phyloP scores from a whole-genome alignment of 192 early-diverging fungal genomes.

The Coemansia biformis region DNA sequence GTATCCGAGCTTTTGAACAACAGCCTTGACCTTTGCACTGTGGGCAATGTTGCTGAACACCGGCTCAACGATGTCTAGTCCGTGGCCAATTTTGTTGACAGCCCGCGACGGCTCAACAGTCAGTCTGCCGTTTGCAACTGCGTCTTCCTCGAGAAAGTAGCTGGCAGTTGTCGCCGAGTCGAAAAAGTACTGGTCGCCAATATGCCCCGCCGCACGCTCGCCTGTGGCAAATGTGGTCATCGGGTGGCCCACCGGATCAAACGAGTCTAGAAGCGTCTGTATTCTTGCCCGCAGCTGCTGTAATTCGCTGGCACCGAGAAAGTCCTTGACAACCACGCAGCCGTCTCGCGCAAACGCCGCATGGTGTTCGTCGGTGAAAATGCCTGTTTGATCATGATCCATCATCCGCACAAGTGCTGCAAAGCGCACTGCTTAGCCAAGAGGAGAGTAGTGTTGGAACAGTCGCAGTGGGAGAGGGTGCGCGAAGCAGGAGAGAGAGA shows the following conservation, averaged over 20 bases:
- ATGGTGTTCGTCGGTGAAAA: slow-evolving; percentile 4
- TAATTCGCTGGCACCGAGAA: slow-evolving; percentile 13
- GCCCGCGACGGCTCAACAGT: slow-evolving; percentile 56
- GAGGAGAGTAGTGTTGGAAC: too few relatives aligned
- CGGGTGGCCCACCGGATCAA: slow-evolving; percentile 66
- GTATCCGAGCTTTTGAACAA: slow-evolving; percentile 62
- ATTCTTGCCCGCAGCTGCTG: slow-evolving; percentile 13
- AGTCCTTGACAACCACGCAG: slow-evolving; percentile 21
- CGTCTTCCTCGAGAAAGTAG: slow-evolving; percentile 86
- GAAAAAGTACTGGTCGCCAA: slow-evolving; percentile 87
- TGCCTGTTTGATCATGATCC: too few relatives aligned
- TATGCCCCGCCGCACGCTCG: slow-evolving; percentile 44
- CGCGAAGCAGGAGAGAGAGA: too few relatives aligned
- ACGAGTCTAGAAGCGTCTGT: slow-evolving; percentile 55
- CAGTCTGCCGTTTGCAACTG: slow-evolving; percentile 61
- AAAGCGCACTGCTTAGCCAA: too few relatives aligned
- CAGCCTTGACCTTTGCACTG: slow-evolving; percentile 43
- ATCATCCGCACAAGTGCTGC: too few relatives aligned
- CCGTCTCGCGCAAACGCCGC: slow-evolving; percentile 21
- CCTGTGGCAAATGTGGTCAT: slow-evolving; percentile 75
- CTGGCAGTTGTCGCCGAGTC: slow-evolving; percentile 74
- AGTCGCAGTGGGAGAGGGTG: too few relatives aligned
- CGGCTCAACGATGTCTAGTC: slow-evolving; percentile 77
- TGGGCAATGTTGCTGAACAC: slow-evolving; percentile 65
- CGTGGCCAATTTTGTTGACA: slow-evolving; percentile 91